Evolutionary conservation across 1,139 yeast species (phyloP).

Genomic region (Scheffersomyces insectosa): DNA sequence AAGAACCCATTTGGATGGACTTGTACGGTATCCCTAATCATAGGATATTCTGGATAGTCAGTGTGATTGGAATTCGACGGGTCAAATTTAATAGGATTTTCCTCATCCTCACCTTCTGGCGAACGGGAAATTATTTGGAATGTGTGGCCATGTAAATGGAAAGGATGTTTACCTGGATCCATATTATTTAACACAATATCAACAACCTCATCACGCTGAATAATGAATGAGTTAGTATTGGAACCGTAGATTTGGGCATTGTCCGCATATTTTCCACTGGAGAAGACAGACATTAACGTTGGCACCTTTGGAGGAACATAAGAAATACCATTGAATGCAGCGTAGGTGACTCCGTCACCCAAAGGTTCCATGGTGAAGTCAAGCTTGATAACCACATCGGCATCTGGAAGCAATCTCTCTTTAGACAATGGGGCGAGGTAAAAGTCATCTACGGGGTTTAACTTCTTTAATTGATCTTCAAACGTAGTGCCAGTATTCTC

Average conservation of each 20-base stretch:
- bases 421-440: slow-evolving; percentile 47
- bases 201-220: slow-evolving; percentile 61
- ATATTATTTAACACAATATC: slow-evolving; percentile 72
- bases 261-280: slow-evolving; percentile 47
- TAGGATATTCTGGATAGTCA: slow-evolving; percentile 61
- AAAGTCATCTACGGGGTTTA: slow-evolving; percentile 53
- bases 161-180: slow-evolving; percentile 90
- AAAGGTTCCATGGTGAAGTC: slow-evolving; percentile 67
- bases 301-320: slow-evolving; percentile 68
- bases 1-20: slow-evolving; percentile 66
- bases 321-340: slow-evolving; percentile 70
- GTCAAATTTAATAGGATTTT: slow-evolving; percentile 51
- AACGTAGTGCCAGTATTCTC: slow-evolving; percentile 10
- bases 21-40: slow-evolving; percentile 64
- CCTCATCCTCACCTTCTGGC: slow-evolving; percentile 49
- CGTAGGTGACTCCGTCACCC: slow-evolving; percentile 73
- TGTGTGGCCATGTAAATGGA: slow-evolving; percentile 86
- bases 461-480: slow-evolving; percentile 21
- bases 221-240: slow-evolving; percentile 62
- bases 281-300: slow-evolving; percentile 57
- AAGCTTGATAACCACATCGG: slow-evolving; percentile 60
- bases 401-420: slow-evolving; percentile 48
- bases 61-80: slow-evolving; percentile 51
- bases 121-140: slow-evolving; percentile 75
- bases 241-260: slow-evolving; percentile 62